Percentiles rank a stretch among this genome's conserved stretches.
phyloP scores from a whole-genome alignment of 176 grass and related monocot genomes.

The maize (Zea mays) region DNA sequence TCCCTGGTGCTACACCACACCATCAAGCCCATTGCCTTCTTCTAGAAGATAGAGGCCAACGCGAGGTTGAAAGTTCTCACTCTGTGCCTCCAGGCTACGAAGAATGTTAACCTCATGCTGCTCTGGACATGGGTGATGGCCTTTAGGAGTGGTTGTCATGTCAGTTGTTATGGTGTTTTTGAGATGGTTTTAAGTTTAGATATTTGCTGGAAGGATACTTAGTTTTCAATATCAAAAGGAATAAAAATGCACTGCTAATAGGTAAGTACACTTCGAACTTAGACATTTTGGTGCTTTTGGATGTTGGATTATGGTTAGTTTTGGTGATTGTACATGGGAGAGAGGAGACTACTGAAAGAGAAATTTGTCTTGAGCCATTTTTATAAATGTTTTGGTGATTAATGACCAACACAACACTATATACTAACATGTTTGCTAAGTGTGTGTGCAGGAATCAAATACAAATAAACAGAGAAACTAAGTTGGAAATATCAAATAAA shows the following conservation, averaged over 20 bases:
- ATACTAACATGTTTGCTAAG: too few relatives aligned
- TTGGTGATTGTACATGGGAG: not conserved
- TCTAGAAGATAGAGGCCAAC: slow-evolving; percentile 90
- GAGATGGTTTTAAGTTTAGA: slow-evolving; percentile 41
- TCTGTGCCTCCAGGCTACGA: slow-evolving; percentile 69
- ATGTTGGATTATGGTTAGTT: not conserved
- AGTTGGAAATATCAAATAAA: too few relatives aligned
- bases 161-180: slow-evolving; percentile 51
- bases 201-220: slow-evolving; percentile 6
- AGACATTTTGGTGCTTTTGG: slow-evolving; percentile 13
- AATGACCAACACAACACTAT: too few relatives aligned
- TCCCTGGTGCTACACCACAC: slow-evolving; percentile 75
- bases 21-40: slow-evolving; percentile 88
- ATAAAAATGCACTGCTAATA: slow-evolving; percentile 16
- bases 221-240: not conserved
- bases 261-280: slow-evolving; percentile 2
- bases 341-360: not conserved
- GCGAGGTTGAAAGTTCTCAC: slow-evolving; percentile 86
- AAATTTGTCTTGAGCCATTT: too few relatives aligned
- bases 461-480: too few relatives aligned
- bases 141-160: slow-evolving; percentile 66
- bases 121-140: slow-evolving; percentile 67
- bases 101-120: slow-evolving; percentile 70
- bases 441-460: too few relatives aligned
- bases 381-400: too few relatives aligned